Evolutionary conservation across 1,284 basidiomycete species (phyloP), one percentile per base, ranked within the genome.

Genomic region (Malassezia japonica): DNA sequence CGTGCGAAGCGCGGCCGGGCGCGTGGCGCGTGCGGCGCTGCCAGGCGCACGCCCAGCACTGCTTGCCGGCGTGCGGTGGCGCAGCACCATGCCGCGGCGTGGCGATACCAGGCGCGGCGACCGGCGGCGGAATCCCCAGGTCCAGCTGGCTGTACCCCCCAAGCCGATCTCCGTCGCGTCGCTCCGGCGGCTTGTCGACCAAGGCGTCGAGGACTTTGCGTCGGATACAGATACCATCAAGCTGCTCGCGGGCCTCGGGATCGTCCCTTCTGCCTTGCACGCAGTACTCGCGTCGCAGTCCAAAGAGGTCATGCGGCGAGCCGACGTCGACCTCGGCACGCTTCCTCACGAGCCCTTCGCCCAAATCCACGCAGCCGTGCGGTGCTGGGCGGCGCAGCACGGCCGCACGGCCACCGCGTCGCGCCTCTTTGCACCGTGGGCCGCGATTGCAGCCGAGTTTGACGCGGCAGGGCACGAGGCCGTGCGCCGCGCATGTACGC

Each of bases 401-500:
- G 18, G 10, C 15, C 8, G 20, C 24, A 32, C 8, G 4, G 15
- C 24, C 10, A 24, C 20, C 3, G 20, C 37, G 13, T 40, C 38
- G 25, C 37, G 27, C 7, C 23, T 29, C n/a, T 48, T 39, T 27
- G 20, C 38, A 21, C 32, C 39, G 25, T 34, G 18, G 31, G 16
- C 24, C 27, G 27, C 34, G 25, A 15, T 37, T 6, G 37, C 31
- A 1, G 28, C 21, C 12, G 51, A 42, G 16, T 54, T 48, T n/a
- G 27, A 32, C 6, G 40, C 20, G 13, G 45, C 39, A 18, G 51
- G 51, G 5, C 20, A 32, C 16, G 35, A 25, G 7, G 51, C 51
- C 25, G 25, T 54, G 16, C 21, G 20, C 16, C 46, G 46, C 6
- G 51, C 51, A 13, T 44, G 46, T 21, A 32, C 42, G 23, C 37